Evolutionary conservation across 352 stramenopile genomes (phyloP).

Genomic region (Phytophthora lateralis): DNA sequence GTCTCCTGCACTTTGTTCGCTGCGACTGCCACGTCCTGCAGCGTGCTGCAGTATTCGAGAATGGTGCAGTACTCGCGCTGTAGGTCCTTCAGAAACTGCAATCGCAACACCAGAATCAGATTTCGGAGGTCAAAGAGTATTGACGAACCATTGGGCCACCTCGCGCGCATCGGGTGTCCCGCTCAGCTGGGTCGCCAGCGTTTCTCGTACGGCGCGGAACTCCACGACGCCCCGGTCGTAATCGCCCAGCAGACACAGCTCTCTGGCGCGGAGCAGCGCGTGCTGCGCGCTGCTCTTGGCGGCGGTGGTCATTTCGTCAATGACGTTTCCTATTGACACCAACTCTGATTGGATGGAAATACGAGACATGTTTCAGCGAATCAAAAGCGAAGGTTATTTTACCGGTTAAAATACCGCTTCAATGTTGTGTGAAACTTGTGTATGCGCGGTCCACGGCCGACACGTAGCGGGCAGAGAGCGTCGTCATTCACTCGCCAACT

Average conservation of each 20-base stretch:
- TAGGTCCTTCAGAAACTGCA: slow-evolving; percentile 50
- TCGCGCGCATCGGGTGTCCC: slow-evolving; percentile 35
- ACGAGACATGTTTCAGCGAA: neutral
- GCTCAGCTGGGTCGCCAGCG: slow-evolving; percentile 41
- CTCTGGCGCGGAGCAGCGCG: slow-evolving; percentile 54
- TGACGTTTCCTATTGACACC: slow-evolving; percentile 9
- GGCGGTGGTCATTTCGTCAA: neutral
- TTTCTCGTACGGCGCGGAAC: slow-evolving; percentile 42
- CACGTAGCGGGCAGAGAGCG: slow-evolving; percentile 37
- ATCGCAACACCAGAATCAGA: neutral
- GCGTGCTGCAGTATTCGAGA: slow-evolving; percentile 49
- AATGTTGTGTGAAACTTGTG: slow-evolving; percentile 3
- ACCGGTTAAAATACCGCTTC: neutral
- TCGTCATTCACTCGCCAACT: slow-evolving; percentile 21
- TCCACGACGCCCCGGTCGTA: slow-evolving; percentile 56
- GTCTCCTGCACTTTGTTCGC: slow-evolving; percentile 34
- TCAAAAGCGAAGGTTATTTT: neutral
- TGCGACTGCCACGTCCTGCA: slow-evolving; percentile 41
- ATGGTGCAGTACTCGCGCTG: slow-evolving; percentile 56
- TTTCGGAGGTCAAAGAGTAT: neutral
- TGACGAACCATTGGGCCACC: slow-evolving; percentile 18
- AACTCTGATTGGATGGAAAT: slow-evolving; percentile 20
- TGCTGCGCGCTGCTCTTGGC: slow-evolving; percentile 19
- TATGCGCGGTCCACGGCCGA: slow-evolving; percentile 21
- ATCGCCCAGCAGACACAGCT: slow-evolving; percentile 71